A percentile compares a stretch with the other conserved stretches of the same genome.
Conservation (phyloP, 139 green algal genomes). For the Nannochloris sp. region DNA sequence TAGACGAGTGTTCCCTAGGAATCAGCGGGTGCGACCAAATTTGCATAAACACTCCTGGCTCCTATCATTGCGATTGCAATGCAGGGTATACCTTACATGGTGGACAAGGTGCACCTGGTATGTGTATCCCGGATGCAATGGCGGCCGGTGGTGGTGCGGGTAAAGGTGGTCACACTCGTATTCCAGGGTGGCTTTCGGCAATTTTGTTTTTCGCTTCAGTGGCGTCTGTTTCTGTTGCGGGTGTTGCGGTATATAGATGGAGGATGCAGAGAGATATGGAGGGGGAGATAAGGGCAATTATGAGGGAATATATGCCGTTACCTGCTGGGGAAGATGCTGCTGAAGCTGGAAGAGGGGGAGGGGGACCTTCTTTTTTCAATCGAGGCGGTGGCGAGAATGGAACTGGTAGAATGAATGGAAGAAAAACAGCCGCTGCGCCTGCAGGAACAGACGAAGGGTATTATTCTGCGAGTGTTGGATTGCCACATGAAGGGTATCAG, state of each 20-base stretch:
- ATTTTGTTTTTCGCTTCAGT: no score
- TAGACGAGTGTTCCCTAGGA: slow-evolving; percentile 43
- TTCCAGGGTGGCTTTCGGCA: slow-evolving; percentile 9
- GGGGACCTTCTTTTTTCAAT: no score
- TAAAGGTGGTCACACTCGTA: not conserved
- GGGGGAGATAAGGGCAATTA: slow-evolving; percentile 23
- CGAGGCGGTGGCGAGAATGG: no score
- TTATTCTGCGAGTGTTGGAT: no score
- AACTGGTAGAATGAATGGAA: no score
- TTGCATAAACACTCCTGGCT: slow-evolving; percentile 29
- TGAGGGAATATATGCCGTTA: slow-evolving; percentile 38
- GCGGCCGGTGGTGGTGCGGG: not conserved
- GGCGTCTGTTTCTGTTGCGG: slow-evolving; percentile 1
- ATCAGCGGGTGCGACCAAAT: slow-evolving; percentile 30
- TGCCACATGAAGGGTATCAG: no score
- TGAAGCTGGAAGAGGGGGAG: not conserved
- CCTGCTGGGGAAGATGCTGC: not conserved
- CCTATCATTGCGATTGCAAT: slow-evolving; percentile 31
- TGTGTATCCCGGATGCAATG: slow-evolving; percentile 27
- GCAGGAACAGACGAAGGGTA: no score
- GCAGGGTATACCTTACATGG: slow-evolving; percentile 34
- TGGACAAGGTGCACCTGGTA: slow-evolving; percentile 13
- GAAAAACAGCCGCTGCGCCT: no score
- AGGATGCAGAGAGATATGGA: slow-evolving; percentile 18
- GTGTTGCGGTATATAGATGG: slow-evolving; percentile 20